Base-by-base conservation (phyloP, 2,329 filamentous ascomycete genomes). In the Harringtonia lauricola region DNA sequence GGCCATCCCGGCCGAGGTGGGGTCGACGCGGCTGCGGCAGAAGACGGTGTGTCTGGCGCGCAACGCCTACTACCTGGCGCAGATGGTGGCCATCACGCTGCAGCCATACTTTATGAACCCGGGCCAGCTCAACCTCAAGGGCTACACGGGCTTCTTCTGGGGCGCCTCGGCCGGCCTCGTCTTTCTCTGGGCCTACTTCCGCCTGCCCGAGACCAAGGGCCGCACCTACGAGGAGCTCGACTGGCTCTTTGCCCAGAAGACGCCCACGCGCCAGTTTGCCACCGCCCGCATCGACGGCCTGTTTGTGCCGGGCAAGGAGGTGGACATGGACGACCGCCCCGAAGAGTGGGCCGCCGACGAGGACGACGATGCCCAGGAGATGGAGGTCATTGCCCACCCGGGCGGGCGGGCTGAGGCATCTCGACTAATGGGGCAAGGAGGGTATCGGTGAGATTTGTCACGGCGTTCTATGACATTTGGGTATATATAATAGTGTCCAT, bases 141-240 rank as follows among this genome's bases (percentile, higher is more conserved):
- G 68, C 53, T 68, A 59, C 60, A 64, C 57, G 41, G 74, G 60
- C 3, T 64, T 69, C 51, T 63, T 70, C 55, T 70, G 65, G 62
- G 63, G 61, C 9, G 62, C 53, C 30, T 62, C 69, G 12, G 70
- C 70, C 49, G 49, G 68, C 4, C 14, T 65, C 4, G 70, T 68
- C 29, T 57, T 67, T 3, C 40, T 64, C 1, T 79, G 74, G 64
- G 68, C 71, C 0, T 72, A 62, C 47, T 71, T 71, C 52, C 68
- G 66, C 17, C 59, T 74, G 6, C 72, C 72, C 4, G 75, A 79
- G 60, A 49, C 47, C 1, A 39, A 39, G 14, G 71, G 66, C 8
- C 64, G 70, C 31, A 72, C 70, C 0, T 70, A 72, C 41, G 71
- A 67, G 31, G 74, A 79, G 57, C 62, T 79, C 2, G 74, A 78